Evolutionary conservation across 352 stramenopile species (phyloP).

Genomic region (Phytophthora fragariaefolia): DNA sequence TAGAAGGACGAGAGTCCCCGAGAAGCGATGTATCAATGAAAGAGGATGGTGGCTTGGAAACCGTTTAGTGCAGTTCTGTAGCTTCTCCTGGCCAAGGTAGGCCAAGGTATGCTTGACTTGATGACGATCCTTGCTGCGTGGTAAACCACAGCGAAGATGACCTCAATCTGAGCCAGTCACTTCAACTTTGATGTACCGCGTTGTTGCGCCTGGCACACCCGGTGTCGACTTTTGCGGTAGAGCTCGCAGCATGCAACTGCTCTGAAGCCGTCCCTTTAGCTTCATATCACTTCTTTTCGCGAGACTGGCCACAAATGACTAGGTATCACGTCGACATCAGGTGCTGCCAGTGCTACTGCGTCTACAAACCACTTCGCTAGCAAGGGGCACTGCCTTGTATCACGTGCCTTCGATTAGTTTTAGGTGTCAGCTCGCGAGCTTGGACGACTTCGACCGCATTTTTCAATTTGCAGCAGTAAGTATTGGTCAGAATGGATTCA

Average conservation of each 20-base stretch:
- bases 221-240: neutral
- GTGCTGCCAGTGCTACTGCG: neutral
- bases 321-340: neutral
- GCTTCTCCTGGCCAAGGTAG: neutral
- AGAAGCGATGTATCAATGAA: conserved; percentile 20
- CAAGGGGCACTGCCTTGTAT: neutral
- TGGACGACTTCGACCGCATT: neutral
- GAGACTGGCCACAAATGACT: neutral
- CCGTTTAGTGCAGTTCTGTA: neutral
- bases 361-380: neutral
- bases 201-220: neutral
- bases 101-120: neutral
- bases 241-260: no score
- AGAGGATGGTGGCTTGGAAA: neutral
- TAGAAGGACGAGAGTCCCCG: conserved; percentile 10
- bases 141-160: neutral
- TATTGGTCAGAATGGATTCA: neutral
- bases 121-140: neutral
- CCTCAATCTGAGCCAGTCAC: conserved; percentile 2
- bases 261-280: neutral
- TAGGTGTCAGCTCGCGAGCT: neutral
- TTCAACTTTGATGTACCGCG: neutral
- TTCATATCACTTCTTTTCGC: conserved; percentile 3
- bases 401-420: neutral
- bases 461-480: conserved; percentile 1